phyloP scores from a whole-genome alignment of 225 moss, liverwort and hornwort genomes.

The Bryum argenteum region DNA sequence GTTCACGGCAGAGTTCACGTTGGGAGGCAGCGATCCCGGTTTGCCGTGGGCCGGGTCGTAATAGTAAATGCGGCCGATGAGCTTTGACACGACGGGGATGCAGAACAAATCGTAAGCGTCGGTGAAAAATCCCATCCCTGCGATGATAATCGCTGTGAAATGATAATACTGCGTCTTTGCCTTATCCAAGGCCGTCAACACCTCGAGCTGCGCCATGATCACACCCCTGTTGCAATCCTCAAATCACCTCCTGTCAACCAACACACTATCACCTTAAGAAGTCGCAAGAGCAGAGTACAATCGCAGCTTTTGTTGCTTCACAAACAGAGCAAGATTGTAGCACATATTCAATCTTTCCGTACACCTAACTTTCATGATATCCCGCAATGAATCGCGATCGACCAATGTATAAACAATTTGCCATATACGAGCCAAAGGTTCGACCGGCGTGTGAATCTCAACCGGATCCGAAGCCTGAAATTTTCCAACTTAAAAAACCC shows the following conservation, averaged over 20 bases:
- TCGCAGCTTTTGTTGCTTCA: too few species aligned
- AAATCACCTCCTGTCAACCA: slow-evolving; percentile 18
- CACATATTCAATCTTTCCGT: slow-evolving; percentile 9
- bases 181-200: slow-evolving; percentile 55
- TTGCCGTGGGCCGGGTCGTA: neutral
- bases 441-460: neutral
- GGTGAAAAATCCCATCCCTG: slow-evolving; percentile 63
- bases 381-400: neutral
- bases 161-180: slow-evolving; percentile 67
- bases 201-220: slow-evolving; percentile 57
- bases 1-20: slow-evolving; percentile 50
- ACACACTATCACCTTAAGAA: too few species aligned
- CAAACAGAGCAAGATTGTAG: neutral
- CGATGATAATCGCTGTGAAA: slow-evolving; percentile 61
- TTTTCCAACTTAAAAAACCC: neutral
- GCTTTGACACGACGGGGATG: slow-evolving; percentile 51
- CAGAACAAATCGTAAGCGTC: slow-evolving; percentile 64
- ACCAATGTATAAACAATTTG: neutral
- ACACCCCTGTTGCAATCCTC: neutral
- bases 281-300: neutral
- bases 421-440: neutral
- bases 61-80: slow-evolving; percentile 59
- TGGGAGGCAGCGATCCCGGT: slow-evolving; percentile 45
- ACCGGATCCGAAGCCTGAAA: slow-evolving; percentile 5
- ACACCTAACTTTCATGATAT: slow-evolving; percentile 15